Base-by-base conservation (phyloP, 805 yeast species). In the Cyberlindnera suaveolens region DNA sequence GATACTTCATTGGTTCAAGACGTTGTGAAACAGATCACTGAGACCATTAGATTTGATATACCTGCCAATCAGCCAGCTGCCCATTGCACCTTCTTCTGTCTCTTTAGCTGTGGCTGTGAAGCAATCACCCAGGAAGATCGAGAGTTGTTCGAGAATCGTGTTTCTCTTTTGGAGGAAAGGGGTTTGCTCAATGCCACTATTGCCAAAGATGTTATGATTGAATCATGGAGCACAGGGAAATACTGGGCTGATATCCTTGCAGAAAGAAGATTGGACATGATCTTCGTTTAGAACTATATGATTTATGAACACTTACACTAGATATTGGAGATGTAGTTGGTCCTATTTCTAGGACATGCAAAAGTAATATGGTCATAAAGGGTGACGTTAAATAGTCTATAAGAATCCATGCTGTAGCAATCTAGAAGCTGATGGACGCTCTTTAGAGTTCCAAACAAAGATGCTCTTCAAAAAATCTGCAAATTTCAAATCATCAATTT, bases 91-190 rank as follows among this genome's bases (percentile, higher is more conserved):
- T 64, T 76, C 3, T 71, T 77, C 41, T 71, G 78, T 14, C 54
- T 70, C 14, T 77, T 79, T 52, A 67, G 75, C 31, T 75, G 77
- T 31, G 83, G 76, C 14, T 75, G 80, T 61, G 83, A 78, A 43
- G 68, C 71, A 5, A 41, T 67, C 18, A 66, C 71, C 43, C 52
- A 53, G 1, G 49, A 51, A 1, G 52, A 55, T 37, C 55, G 72
- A 34, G 46, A 47, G 4, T 63, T 70, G 26, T 72, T 67, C 49
- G 40, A 50, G 9, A 51, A 58, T 2, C 61, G 78, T 42, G 63
- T 77, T 48, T 43, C 51, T 1, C 49, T 50, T 14, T 59, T 78
- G 41, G 62, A 61, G 4, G 46, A 52, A 4, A 67, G 65, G 42
- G 75, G 79, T 8, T 58, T 74, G 1, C 20, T 27, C 4, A 39